Conservation (phyloP, 2,329 filamentous ascomycete genomes). For the Leptographium flavum region DNA sequence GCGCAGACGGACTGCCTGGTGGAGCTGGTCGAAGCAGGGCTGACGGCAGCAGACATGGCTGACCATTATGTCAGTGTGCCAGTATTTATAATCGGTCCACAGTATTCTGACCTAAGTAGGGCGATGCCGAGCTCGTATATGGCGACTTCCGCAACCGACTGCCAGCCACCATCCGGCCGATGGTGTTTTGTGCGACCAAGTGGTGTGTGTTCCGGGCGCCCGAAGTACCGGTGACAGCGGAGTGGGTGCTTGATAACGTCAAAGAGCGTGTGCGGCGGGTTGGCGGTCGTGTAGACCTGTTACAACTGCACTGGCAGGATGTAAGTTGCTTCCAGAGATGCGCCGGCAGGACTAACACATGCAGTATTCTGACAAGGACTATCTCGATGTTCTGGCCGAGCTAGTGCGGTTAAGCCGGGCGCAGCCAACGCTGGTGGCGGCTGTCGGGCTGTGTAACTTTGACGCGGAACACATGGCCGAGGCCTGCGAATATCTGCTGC, state of each 20-base stretch:
- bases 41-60: conserved; percentile 20
- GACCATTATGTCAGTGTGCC: conserved; percentile 19
- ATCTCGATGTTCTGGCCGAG: conserved; percentile 19
- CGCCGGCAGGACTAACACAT: neutral
- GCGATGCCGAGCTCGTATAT: conserved; percentile 21
- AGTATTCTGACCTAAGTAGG: conserved; percentile 14
- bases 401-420: conserved; percentile 16
- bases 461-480: conserved; percentile 18
- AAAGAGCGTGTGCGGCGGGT: conserved; percentile 19
- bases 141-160: conserved; percentile 18
- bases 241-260: conserved; percentile 16
- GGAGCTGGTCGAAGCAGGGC: conserved; percentile 13
- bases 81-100: neutral
- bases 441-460: conserved; percentile 22
- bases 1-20: conserved; percentile 15
- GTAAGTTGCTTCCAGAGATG: conserved; percentile 13
- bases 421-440: conserved; percentile 16
- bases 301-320: conserved; percentile 23
- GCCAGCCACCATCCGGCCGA: conserved; percentile 9
- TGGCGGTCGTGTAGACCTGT: conserved; percentile 18
- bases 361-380: conserved; percentile 20
- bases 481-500: conserved; percentile 19
- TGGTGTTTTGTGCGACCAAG: conserved; percentile 20
- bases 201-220: conserved; percentile 19
- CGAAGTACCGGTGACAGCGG: conserved; percentile 14